Conservation (phyloP, 1,139 yeast species). For the Geotrichum carabidarum region DNA sequence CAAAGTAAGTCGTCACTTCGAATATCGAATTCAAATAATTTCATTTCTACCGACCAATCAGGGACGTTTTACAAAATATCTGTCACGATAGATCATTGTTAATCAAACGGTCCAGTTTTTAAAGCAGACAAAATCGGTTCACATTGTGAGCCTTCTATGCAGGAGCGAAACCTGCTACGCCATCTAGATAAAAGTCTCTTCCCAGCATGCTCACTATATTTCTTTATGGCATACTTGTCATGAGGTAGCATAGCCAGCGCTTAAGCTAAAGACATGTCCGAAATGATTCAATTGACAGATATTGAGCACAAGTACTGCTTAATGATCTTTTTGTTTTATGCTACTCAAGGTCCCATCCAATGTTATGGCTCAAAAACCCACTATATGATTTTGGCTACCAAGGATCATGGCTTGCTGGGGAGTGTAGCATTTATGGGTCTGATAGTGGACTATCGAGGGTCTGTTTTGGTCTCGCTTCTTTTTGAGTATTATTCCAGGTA, state of each 20-base stretch:
- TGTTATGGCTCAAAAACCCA: slow-evolving; percentile 35
- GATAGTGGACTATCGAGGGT: slow-evolving; percentile 42
- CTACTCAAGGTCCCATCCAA: slow-evolving; percentile 51
- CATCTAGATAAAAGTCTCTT: slow-evolving; percentile 27
- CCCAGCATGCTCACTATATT: slow-evolving; percentile 42
- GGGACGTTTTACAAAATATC: slow-evolving; percentile 8
- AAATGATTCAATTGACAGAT: slow-evolving; percentile 46
- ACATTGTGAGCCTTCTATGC: not conserved
- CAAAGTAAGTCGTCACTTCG: too few species aligned
- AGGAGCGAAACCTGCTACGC: slow-evolving; percentile 20
- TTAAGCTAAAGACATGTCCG: slow-evolving; percentile 51
- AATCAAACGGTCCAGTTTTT: slow-evolving; percentile 8
- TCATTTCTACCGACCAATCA: not conserved
- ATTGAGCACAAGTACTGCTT: slow-evolving; percentile 49
- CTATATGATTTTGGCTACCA: slow-evolving; percentile 43
- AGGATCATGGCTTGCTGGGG: slow-evolving; percentile 52
- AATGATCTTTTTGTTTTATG: slow-evolving; percentile 50
- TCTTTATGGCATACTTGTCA: slow-evolving; percentile 53
- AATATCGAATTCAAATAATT: not conserved
- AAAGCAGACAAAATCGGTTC: not conserved
- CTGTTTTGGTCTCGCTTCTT: slow-evolving; percentile 47
- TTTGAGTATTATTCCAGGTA: slow-evolving; percentile 52
- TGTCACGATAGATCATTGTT: slow-evolving; percentile 15
- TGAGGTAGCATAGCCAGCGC: slow-evolving; percentile 59
- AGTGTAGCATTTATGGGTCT: slow-evolving; percentile 46